These are phyloP conservation scores for Clitopilus passeckerianus DNA, from an alignment of 768 basidiomycete genomes.

Conservation along the genomic window DNA sequence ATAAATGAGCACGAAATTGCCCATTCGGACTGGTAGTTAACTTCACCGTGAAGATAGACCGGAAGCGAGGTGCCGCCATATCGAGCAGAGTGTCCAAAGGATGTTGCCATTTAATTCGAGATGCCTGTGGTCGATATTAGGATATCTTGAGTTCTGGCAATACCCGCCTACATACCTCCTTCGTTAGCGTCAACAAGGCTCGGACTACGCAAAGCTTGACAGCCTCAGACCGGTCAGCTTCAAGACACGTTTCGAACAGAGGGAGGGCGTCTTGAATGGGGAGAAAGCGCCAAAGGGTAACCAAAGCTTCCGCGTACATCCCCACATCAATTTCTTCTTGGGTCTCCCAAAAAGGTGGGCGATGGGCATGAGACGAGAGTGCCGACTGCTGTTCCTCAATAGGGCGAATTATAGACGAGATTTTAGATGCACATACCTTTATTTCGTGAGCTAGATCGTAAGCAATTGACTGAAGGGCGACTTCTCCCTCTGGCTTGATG, in stretches of 20 bases:
- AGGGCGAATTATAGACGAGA: background rate
- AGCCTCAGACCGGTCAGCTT: constrained; percentile 75
- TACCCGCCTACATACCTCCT: constrained; percentile 44
- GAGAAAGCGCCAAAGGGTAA: constrained; percentile 66
- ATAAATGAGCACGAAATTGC: background rate
- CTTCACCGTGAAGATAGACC: constrained; percentile 40
- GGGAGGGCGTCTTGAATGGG: constrained; percentile 55
- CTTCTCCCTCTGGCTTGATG: constrained; percentile 45
- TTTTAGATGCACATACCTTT: constrained; percentile 40
- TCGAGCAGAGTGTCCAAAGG: constrained; percentile 43
- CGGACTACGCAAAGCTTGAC: constrained; percentile 76
- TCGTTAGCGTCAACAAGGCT: constrained; percentile 61
- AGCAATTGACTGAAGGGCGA: constrained; percentile 60
- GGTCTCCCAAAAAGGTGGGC: constrained; percentile 69
- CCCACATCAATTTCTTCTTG: constrained; percentile 72
- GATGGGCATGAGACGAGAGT: constrained; percentile 27
- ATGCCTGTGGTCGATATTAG: constrained; percentile 29
- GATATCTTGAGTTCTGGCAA: constrained; percentile 3
- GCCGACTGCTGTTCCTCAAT: constrained; percentile 15
- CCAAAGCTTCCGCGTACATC: constrained; percentile 70
- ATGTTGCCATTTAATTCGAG: constrained; percentile 52
- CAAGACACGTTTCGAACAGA: constrained; percentile 61
- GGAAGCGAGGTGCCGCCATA: constrained; percentile 41
- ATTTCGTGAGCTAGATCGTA: constrained; percentile 76
- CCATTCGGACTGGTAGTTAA: background rate